Percentiles rank a stretch among this genome's conserved stretches.
phyloP scores from a whole-genome alignment of 179 eudicot species.

The Beta lomatogona region DNA sequence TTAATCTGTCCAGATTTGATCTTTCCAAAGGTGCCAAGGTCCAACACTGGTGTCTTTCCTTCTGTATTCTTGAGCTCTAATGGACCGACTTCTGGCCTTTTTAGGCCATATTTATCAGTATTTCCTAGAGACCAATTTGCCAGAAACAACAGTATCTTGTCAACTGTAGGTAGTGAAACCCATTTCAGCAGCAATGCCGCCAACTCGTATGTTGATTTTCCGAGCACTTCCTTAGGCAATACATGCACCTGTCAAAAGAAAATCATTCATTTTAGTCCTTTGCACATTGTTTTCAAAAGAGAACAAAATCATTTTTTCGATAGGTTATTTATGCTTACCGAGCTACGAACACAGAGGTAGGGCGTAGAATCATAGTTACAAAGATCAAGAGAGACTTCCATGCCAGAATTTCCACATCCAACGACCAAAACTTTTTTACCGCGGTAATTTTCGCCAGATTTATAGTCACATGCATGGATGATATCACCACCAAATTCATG shows the following conservation, averaged over 20 bases:
- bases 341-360: slow-evolving; percentile 78
- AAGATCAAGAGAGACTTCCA: slow-evolving; percentile 98
- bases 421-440: slow-evolving; percentile 77
- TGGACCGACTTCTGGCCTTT: slow-evolving; percentile 81
- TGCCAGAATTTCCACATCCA: slow-evolving; percentile 98
- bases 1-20: slow-evolving; percentile 75
- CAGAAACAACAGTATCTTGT: slow-evolving; percentile 55
- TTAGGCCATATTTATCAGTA: slow-evolving; percentile 70
- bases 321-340: slow-evolving; percentile 50
- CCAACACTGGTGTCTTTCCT: slow-evolving; percentile 94
- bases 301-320: too few relatives aligned
- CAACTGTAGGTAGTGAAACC: slow-evolving; percentile 66
- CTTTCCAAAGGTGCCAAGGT: slow-evolving; percentile 70
- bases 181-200: slow-evolving; percentile 63
- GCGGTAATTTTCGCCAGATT: slow-evolving; percentile 59
- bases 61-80: slow-evolving; percentile 73
- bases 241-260: slow-evolving; percentile 64
- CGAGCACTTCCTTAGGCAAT: slow-evolving; percentile 78
- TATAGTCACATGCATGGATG: slow-evolving; percentile 87
- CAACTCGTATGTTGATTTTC: slow-evolving; percentile 79
- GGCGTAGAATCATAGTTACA: slow-evolving; percentile 72
- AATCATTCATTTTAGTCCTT: neutral
- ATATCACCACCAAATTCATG: slow-evolving; percentile 68
- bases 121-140: slow-evolving; percentile 66
- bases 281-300: neutral